Base-by-base conservation (phyloP, 176 grass and related monocot species). In the Zizania latifolia region DNA sequence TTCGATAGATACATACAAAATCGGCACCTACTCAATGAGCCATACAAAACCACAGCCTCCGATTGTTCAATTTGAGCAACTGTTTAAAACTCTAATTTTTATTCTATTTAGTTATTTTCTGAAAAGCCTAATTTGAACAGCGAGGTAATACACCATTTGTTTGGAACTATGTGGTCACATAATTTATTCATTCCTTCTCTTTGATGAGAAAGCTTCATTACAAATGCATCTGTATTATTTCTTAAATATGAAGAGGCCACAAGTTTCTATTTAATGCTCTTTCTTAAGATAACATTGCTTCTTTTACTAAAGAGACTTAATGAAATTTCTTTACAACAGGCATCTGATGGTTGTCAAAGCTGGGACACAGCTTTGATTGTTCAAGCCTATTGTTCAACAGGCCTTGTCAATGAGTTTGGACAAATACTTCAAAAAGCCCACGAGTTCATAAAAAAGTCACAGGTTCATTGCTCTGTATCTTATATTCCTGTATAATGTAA, bases 341-440 rank as follows among this genome's bases (percentile, higher is more conserved):
- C 76, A 1, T 87, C 87, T 4, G 80, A 96, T 66, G 92, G 89
- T 17, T 84, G 80, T 70, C 78, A 72, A 71, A 65, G 59, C 15
- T 96, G 92, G 92, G 92, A 96, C 23, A 96, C 43, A 26, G 29
- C 89, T 79, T 82, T 92, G 61, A 92, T 87, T 77, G 59, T 92
- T 63, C 89, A 96, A 89, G 92, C 92, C 21, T 92, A 89, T 45
- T 84, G 60, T 31, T 88, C 92, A 2, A 96, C 80, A 62, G 58
- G 70, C 46, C 77, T 96, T 59, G 51, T 73, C 45, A 68, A 92
- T 77, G 92, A 96, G 10, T 85, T 81, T 45, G 39, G 30, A 43
- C 74, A 58, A 78, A 65, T 72, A 62, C 77, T 96, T 26, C 27
- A 8, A 3, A 89, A 84, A 69, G 83, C 86, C 11, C 80, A 92